Evolutionary conservation across 2,329 filamentous ascomycete species (phyloP).

Genomic region (Emergomyces pasteurianus): DNA sequence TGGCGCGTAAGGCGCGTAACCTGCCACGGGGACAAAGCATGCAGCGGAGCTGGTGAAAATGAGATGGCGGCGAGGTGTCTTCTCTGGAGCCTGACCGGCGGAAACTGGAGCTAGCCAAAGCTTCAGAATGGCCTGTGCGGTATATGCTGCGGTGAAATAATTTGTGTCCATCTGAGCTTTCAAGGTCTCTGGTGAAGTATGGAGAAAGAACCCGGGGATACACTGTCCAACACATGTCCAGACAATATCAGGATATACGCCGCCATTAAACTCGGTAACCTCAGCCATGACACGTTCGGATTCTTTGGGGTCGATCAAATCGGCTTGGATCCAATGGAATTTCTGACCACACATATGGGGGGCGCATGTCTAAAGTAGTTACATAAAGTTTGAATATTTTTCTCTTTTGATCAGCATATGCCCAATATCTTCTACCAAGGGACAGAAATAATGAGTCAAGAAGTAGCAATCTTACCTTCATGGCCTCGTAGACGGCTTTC

Average conservation of each 20-base stretch:
- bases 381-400: slow-evolving; percentile 4
- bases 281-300: slow-evolving; percentile 58
- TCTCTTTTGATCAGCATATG: background rate
- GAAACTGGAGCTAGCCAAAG: slow-evolving; percentile 51
- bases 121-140: slow-evolving; percentile 66
- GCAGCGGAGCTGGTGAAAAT: slow-evolving; percentile 74
- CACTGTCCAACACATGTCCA: slow-evolving; percentile 80
- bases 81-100: slow-evolving; percentile 18
- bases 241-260: slow-evolving; percentile 63
- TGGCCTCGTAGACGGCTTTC: slow-evolving; percentile 52
- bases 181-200: slow-evolving; percentile 55
- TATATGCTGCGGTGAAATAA: slow-evolving; percentile 77
- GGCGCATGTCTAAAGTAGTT: slow-evolving; percentile 45
- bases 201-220: slow-evolving; percentile 63
- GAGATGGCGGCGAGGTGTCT: slow-evolving; percentile 51
- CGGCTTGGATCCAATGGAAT: slow-evolving; percentile 74
- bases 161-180: slow-evolving; percentile 82
- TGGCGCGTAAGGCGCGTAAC: slow-evolving; percentile 74
- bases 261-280: slow-evolving; percentile 67
- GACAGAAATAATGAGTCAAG: background rate
- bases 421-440: background rate
- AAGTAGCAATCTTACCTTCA: slow-evolving; percentile 40
- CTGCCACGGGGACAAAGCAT: slow-evolving; percentile 64
- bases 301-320: slow-evolving; percentile 61
- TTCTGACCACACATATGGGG: slow-evolving; percentile 55